These are phyloP conservation scores for Tricholoma matsutake DNA, from an alignment of 768 basidiomycete species.

Conservation along the genomic window DNA sequence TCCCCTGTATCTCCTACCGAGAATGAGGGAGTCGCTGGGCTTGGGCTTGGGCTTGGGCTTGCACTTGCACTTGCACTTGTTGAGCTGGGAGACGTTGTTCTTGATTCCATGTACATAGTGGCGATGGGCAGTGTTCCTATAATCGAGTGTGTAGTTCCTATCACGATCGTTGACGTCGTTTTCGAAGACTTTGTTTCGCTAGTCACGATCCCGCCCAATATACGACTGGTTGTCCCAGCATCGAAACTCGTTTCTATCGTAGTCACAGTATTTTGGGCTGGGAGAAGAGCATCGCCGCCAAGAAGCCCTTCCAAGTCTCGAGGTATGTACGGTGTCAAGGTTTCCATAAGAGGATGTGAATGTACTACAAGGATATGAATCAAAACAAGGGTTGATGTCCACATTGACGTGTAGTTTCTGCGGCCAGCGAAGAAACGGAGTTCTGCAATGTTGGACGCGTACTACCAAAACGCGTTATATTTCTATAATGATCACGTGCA, in stretches of 20 bases:
- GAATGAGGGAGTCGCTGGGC: conserved; percentile 1
- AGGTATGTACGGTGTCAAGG: background rate
- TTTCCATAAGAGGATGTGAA: conserved; percentile 11
- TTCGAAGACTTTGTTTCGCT: background rate
- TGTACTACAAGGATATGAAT: conserved; percentile 3
- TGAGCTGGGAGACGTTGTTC: background rate
- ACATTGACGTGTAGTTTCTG: background rate
- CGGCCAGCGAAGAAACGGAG: background rate
- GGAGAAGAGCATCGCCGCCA: conserved; percentile 7
- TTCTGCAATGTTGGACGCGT: background rate
- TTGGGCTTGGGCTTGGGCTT: background rate
- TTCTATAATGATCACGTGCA: conserved; percentile 13
- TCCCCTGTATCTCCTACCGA: conserved; percentile 10
- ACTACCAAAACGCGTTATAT: background rate
- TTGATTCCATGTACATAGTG: background rate
- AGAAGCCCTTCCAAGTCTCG: conserved; percentile 20
- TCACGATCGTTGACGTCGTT: background rate
- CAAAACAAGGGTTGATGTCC: conserved; percentile 9
- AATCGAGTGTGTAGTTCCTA: conserved; percentile 2
- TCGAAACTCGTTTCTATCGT: background rate
- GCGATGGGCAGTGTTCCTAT: background rate
- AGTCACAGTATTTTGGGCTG: background rate
- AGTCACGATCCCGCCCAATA: background rate
- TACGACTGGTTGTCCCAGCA: background rate
- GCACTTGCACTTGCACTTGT: background rate